Percentiles rank a stretch among this genome's conserved stretches.
These are phyloP conservation scores for Thalassiosira mediterranea DNA, from an alignment of 352 stramenopile species.

Conservation along the genomic window DNA sequence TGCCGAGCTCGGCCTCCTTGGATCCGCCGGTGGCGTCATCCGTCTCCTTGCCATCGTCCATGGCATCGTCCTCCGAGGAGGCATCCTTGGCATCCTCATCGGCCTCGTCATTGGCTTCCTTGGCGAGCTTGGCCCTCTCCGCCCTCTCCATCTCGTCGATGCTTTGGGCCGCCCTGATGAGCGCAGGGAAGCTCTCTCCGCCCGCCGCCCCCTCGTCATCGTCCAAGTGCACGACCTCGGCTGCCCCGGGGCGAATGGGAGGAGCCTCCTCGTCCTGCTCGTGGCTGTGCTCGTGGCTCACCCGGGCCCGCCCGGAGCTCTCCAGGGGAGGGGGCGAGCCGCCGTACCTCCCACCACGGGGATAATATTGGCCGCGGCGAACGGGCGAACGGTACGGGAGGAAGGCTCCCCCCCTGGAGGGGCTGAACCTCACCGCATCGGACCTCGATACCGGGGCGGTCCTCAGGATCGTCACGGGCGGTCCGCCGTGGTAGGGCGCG, in stretches of 20 bases:
- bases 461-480: neutral
- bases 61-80: neutral
- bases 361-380: conserved; percentile 1
- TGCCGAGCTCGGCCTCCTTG: neutral
- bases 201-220: too few species aligned
- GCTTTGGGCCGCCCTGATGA: neutral
- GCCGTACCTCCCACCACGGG: neutral
- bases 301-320: neutral
- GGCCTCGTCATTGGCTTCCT: neutral
- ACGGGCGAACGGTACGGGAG: conserved; percentile 2
- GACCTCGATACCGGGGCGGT: too few species aligned
- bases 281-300: too few species aligned
- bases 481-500: too few species aligned
- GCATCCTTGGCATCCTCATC: neutral
- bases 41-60: neutral
- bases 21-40: too few species aligned
- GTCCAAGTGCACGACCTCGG: too few species aligned
- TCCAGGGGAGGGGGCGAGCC: neutral
- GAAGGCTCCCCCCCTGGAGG: conserved; percentile 10
- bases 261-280: neutral
- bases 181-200: neutral
- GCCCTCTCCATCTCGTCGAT: too few species aligned
- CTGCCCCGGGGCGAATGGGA: neutral
- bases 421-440: neutral
- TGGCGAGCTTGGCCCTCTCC: neutral